Conservation (phyloP, 139 green algal genomes). For the Coelastrella sp. region DNA sequence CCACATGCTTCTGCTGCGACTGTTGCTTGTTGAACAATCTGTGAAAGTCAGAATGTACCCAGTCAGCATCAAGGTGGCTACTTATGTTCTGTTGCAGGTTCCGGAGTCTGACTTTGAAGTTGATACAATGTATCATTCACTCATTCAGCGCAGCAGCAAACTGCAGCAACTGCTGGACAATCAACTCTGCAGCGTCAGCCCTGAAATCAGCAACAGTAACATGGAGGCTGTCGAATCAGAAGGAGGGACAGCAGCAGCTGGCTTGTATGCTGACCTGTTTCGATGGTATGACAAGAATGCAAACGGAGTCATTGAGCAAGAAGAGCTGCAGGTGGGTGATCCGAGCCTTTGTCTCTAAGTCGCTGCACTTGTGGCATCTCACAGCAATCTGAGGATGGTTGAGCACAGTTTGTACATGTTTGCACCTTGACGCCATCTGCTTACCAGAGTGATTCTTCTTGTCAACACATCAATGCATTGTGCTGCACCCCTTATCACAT, state of each 20-base stretch:
- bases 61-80: background rate
- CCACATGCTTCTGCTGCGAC: no score
- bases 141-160: background rate
- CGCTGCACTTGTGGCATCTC: no score
- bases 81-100: background rate
- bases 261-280: constrained; percentile 40
- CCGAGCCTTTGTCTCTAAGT: no score
- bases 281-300: constrained; percentile 52
- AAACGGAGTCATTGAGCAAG: constrained; percentile 43
- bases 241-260: background rate
- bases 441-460: no score
- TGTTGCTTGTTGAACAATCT: background rate
- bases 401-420: no score
- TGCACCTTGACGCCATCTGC: no score
- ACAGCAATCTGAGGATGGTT: no score
- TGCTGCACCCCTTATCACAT: background rate
- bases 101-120: constrained; percentile 27
- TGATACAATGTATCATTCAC: constrained; percentile 19
- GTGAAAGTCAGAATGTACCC: no score
- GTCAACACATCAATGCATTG: no score
- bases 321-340: constrained; percentile 47
- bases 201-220: constrained; percentile 7
- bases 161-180: constrained; percentile 10
- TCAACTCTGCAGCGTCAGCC: constrained; percentile 24
- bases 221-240: background rate